These are phyloP conservation scores for Ceratocystis colombiana DNA, from an alignment of 2,329 filamentous ascomycete species.

Conservation along the genomic window DNA sequence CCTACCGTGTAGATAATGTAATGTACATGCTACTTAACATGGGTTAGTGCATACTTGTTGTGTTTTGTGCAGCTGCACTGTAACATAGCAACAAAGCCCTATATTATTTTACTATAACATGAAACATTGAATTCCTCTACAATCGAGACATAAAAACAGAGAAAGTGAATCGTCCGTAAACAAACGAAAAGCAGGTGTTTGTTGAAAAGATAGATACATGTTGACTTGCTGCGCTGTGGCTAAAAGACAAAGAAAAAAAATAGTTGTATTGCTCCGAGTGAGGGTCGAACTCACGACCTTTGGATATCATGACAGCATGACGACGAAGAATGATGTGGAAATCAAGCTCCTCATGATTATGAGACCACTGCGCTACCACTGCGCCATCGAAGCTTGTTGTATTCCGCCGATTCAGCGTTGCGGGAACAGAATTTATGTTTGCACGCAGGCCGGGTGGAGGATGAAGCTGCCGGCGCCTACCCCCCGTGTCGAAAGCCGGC, in stretches of 20 bases:
- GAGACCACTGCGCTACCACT: constrained; percentile 26
- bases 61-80: constrained; percentile 11
- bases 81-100: constrained; percentile 6
- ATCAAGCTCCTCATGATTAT: constrained; percentile 26
- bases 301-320: constrained; percentile 22
- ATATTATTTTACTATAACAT: background rate
- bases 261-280: constrained; percentile 23
- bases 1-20: background rate
- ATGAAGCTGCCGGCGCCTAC: no score
- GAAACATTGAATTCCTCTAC: background rate
- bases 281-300: constrained; percentile 27
- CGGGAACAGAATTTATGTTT: background rate
- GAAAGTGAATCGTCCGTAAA: background rate
- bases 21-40: constrained; percentile 9
- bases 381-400: constrained; percentile 26
- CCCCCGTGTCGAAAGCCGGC: no score
- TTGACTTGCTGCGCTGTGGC: no score
- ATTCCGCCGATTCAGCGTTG: background rate
- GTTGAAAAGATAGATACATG: background rate
- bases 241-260: background rate
- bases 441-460: background rate
- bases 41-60: background rate
- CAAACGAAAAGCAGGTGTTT: background rate
- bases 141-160: background rate
- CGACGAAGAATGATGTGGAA: background rate